These are phyloP conservation scores for Fraxinus excelsior DNA, from an alignment of 257 asterid species.

Conservation along the genomic window DNA sequence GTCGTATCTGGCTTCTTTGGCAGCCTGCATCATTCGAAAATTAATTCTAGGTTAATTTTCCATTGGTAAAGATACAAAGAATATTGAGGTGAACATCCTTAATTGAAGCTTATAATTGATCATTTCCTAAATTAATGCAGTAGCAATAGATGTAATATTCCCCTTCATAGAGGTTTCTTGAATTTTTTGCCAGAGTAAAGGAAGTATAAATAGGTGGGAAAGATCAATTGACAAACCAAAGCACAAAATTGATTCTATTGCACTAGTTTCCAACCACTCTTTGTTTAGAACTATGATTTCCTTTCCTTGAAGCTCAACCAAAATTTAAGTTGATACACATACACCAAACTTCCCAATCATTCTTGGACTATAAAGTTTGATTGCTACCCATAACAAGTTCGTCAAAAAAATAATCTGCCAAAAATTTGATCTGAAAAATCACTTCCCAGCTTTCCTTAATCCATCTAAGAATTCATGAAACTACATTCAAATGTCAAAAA, in stretches of 20 bases:
- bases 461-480: neutral
- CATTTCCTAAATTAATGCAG: neutral
- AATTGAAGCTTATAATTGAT: neutral
- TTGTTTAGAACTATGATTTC: neutral
- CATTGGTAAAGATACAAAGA: neutral
- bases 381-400: neutral
- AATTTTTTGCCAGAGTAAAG: neutral
- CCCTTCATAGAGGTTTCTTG: neutral
- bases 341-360: neutral
- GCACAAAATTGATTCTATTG: neutral
- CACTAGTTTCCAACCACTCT: neutral
- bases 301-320: neutral
- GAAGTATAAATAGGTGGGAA: neutral
- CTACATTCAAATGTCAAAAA: neutral
- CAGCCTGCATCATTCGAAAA: constrained; percentile 58
- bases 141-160: neutral
- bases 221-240: neutral
- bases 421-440: neutral
- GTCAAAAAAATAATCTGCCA: neutral
- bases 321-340: neutral
- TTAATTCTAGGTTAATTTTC: neutral
- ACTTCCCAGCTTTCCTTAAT: neutral
- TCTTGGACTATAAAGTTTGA: neutral
- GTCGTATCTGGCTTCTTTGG: constrained; percentile 91
- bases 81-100: neutral